Evolutionary conservation across 352 stramenopile species (phyloP), one percentile per base, ranked within the genome.

Genomic region (Pythium angustatum): DNA sequence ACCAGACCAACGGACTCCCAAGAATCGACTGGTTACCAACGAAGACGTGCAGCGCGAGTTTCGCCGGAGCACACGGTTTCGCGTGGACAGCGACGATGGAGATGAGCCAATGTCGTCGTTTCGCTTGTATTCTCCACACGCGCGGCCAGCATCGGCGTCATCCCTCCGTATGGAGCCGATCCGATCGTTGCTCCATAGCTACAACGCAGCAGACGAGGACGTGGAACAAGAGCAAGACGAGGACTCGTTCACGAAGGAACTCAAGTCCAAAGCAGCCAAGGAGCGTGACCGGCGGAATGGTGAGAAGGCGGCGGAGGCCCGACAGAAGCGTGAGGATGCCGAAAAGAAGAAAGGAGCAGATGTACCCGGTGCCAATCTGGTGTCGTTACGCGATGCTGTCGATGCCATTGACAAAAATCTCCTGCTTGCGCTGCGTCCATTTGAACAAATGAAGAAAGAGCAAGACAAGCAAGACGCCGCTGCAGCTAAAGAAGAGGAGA

Each of bases 401-500:
- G 64, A 71, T 21, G 47, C 31, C 6, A 89, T 89, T 43, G 76
- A 77, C 31, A 71, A 79, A 36, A 66, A 68, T 15, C 51, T 89
- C 11, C 54, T 83, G 4, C 62, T 85, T 26, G 78, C 78, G 6
- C 44, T 87, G 5, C 78, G 81, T 34, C 80, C 80, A 12, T 87
- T 89, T 30, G 75, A 86, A 45, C 66, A 72, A 7, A 61, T 68
- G 33, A 61, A 61, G 27, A 63, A 73, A 38, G 72, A 78, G 43
- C 54, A 76, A n/a, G 67, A 81, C 10, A 55, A 74, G 15, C 53
- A 64, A 15, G 67, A 79, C 10, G 62, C 58, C 0, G 15, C 59
- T 1, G 50, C 62, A 31, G 41, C 51, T 10, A 45, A 53, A 26
- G 34, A 45, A 9, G 55, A 70, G n/a, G 38, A 57, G 28, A 54